Base-by-base conservation (phyloP, 345 rosid genomes). In the Psidium guajava region DNA sequence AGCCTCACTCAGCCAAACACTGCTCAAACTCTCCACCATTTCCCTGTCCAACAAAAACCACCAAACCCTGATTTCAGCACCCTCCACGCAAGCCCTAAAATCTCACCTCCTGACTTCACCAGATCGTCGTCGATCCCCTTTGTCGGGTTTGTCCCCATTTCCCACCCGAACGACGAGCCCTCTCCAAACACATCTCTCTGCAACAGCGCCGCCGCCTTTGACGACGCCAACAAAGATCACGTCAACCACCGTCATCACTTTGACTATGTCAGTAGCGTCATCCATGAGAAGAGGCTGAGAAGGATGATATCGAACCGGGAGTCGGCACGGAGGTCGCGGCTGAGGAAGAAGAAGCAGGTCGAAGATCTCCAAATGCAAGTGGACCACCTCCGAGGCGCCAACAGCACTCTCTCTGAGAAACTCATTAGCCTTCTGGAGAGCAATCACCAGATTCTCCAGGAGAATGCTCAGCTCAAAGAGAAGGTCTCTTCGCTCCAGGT, bases 301-400 rank as follows among this genome's bases (percentile, higher is more conserved):
- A 91, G 98, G 89, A 93, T 92, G 91, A 90, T 92, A 69, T 94
- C 98, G 11, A 96, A 96, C 91, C 84, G 96, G 53, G 98, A 95
- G 90, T 94, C 96, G 10, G 97, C 98, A 25, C 87, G 93, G 87
- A 89, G 95, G 85, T 96, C 95, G 0, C 88, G 95, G 55, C 90
- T 94, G 91, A 90, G 95, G 20, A 96, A 93, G 91, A 95, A 94
- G 93, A 93, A 87, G 89, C 97, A 91, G 61, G 91, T 96, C 24
- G 94, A 96, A 89, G 98, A 92, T 88, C 92, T 96, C 44, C 95
- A 94, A 82, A 87, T 82, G 12, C 96, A 94, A 81, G 95, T 96
- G 22, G 88, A 92, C 86, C 97, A 92, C 27, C 93, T 92, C 42
- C 91, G 92, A 87, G 86, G 88, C 10, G 74, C 88, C 87, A 95